Base-by-base conservation (phyloP, 257 asterid species). In the Nyctanthes arbortristis region DNA sequence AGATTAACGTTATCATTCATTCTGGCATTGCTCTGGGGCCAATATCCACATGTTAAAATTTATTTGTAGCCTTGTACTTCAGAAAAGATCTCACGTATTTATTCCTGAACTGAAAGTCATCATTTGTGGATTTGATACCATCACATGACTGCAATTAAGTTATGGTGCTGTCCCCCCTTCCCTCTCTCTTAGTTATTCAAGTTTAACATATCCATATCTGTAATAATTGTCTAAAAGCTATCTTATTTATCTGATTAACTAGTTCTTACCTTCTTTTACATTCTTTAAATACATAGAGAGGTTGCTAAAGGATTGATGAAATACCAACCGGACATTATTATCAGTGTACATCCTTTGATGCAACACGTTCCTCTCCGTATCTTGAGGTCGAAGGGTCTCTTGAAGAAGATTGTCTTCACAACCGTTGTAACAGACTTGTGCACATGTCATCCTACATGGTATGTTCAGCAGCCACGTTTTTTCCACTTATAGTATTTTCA, bases 371-470 rank as follows among this genome's bases (percentile, higher is more conserved):
- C 97, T 0, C 96, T 94, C 60, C 99, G 97, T 68, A 80, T 94
- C 59, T 84, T 94, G 88, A 88, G 96, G 77, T 73, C 96, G 28
- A 91, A 89, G 83, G 97, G 99, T 74, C 89, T 91, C 20, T 82
- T 94, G 84, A 68, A 94, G 80, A 94, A 94, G 93, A 94, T 91
- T 66, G 96, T 94, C 27, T 93, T 94, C 74, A 85, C 97, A 73
- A 94, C 97, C 8, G 99, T 94, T 65, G 79, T 94, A 43, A 94
- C 99, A 4, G 99, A 94, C 74, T 84, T 94, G 70, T 75, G 93
- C 70, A 94, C 99, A 45, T 94, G 99, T 63, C 97, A 94, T 81
- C 99, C 99, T 49, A 94, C 97, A 73, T 94, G 99, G 99, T 91
- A 82, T 67, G 78, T 35, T 65, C 29, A 29, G 43, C 63, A 18